Percentiles rank a stretch among this genome's conserved stretches.
phyloP scores from a whole-genome alignment of 129 eudicot species.

The Centrapalus pauciflorus region DNA sequence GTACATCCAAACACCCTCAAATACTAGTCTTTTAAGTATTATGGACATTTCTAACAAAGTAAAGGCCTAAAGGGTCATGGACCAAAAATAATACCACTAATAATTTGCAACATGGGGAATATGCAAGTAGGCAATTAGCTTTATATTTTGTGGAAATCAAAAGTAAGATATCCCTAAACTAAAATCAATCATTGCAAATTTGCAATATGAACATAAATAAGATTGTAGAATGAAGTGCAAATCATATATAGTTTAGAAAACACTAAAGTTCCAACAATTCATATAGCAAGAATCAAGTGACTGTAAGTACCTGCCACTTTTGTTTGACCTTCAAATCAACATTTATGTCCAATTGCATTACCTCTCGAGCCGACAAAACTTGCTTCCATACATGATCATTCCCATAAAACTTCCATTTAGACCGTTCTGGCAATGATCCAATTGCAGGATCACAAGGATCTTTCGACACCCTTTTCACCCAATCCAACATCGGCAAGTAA shows the following conservation, averaged over 20 bases:
- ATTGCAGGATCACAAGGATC: constrained; percentile 63
- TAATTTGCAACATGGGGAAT: background rate
- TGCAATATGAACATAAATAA: constrained; percentile 7
- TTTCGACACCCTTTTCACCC: constrained; percentile 63
- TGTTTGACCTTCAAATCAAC: constrained; percentile 32
- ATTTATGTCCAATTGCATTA: constrained; percentile 45
- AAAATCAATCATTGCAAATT: background rate
- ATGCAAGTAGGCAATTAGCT: background rate
- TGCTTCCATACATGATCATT: constrained; percentile 63
- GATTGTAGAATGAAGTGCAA: background rate
- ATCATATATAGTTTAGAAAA: background rate
- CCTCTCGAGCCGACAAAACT: constrained; percentile 60
- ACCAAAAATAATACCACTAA: background rate
- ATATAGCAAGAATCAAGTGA: background rate
- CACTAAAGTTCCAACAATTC: constrained; percentile 2
- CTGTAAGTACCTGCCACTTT: constrained; percentile 43
- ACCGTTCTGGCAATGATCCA: constrained; percentile 64
- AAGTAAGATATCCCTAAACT: background rate
- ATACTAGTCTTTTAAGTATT: background rate
- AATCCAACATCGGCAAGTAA: constrained; percentile 39
- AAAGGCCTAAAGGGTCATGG: too few relatives aligned
- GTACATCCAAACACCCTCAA: background rate
- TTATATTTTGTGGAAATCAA: background rate
- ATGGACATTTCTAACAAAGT: background rate
- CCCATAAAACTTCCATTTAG: constrained; percentile 64